A percentile compares a stretch with the other conserved stretches of the same genome.
Conservation (phyloP, 225 moss, liverwort and hornwort genomes). For the Marchantia paleacea region DNA sequence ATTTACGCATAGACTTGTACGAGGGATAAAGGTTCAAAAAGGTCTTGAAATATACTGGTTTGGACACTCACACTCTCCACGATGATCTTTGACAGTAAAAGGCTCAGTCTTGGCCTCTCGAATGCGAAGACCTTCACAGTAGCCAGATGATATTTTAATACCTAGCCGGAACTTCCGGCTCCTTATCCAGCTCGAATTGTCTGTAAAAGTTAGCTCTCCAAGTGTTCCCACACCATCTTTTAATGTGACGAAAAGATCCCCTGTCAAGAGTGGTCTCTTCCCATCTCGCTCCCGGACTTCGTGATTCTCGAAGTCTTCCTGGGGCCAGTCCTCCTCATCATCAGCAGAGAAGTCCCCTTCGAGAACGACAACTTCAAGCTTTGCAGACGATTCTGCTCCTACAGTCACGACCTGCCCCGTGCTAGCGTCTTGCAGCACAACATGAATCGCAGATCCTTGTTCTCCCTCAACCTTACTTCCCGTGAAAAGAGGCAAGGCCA, state of each 20-base stretch:
- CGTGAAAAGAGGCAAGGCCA: conserved; percentile 44
- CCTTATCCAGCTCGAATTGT: conserved; percentile 49
- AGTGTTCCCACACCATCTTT: conserved; percentile 44
- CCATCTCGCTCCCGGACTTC: conserved; percentile 46
- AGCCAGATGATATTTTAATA: conserved; percentile 36
- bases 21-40: no score
- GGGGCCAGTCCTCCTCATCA: conserved; percentile 42
- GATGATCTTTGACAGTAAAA: conserved; percentile 44
- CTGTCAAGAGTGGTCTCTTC: conserved; percentile 44
- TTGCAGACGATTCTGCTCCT: conserved; percentile 31
- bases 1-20: no score
- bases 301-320: conserved; percentile 41
- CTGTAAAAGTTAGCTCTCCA: conserved; percentile 45
- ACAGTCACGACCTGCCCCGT: conserved; percentile 37
- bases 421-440: conserved; percentile 37
- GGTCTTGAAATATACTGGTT: no score
- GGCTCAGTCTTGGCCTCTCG: conserved; percentile 46
- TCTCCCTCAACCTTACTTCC: conserved; percentile 48
- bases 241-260: conserved; percentile 34
- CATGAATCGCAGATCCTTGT: conserved; percentile 43
- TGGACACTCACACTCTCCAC: conserved; percentile 31
- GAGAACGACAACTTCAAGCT: conserved; percentile 44
- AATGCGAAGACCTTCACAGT: conserved; percentile 39
- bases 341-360: conserved; percentile 45
- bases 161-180: conserved; percentile 44